Evolutionary conservation across 2,329 filamentous ascomycete species (phyloP).

Genomic region (Stagonosporopsis tanaceti): DNA sequence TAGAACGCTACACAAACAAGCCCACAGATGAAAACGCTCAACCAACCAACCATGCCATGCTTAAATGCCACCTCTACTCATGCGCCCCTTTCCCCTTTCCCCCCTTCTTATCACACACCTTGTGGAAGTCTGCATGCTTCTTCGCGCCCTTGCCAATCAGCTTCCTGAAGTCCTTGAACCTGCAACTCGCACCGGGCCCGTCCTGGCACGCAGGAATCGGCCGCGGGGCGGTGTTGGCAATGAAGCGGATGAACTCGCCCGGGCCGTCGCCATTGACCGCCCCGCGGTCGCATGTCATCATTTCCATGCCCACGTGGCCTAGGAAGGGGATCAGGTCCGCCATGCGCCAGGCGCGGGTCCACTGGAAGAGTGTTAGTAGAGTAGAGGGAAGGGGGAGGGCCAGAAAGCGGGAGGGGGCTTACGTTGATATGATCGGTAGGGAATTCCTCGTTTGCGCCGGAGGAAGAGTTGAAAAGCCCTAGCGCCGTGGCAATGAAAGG

Average conservation of each 20-base stretch:
- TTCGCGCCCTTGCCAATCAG: constrained; percentile 53
- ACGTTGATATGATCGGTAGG: constrained; percentile 63
- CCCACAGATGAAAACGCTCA: background rate
- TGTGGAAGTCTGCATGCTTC: constrained; percentile 39
- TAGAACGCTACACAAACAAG: background rate
- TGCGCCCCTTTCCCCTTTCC: constrained; percentile 17
- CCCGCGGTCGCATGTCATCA: constrained; percentile 64
- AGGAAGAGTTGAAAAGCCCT: constrained; percentile 73
- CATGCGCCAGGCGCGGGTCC: constrained; percentile 69
- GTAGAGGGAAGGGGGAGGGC: background rate
- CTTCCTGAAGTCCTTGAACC: constrained; percentile 52
- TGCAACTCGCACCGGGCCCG: constrained; percentile 60
- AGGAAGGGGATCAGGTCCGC: constrained; percentile 70
- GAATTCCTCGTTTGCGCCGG: constrained; percentile 69
- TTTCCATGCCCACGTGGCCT: constrained; percentile 71
- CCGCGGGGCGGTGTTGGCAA: constrained; percentile 61
- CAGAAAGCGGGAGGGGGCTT: background rate
- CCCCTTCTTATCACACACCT: constrained; percentile 39
- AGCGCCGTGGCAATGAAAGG: constrained; percentile 72
- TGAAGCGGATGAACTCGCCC: constrained; percentile 61
- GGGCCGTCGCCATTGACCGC: constrained; percentile 55
- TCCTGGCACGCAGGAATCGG: constrained; percentile 57
- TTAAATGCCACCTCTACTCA: background rate
- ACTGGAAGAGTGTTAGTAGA: constrained; percentile 25
- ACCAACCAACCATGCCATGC: background rate